Conservation (phyloP, 1,284 basidiomycete species). For the Tausonia pullulans region DNA sequence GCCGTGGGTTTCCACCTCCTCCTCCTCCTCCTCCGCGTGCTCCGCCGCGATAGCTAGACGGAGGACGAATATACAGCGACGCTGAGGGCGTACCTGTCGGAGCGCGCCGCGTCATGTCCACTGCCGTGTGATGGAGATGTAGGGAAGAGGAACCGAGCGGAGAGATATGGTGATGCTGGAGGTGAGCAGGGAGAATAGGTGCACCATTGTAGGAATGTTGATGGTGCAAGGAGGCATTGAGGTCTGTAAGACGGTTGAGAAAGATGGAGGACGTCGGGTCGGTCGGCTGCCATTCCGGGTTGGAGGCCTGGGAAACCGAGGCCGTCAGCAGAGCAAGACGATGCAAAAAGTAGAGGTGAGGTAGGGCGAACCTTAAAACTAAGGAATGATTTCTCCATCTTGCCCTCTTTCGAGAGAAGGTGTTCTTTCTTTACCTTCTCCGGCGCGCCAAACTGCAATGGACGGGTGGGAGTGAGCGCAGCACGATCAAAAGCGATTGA, state of each 20-base stretch:
- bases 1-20: background rate
- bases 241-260: slow-evolving; percentile 66
- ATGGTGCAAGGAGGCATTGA: slow-evolving; percentile 28
- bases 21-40: background rate
- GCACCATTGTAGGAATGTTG: background rate
- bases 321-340: background rate
- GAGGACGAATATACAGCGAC: too few relatives aligned
- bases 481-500: background rate
- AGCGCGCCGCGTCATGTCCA: too few relatives aligned
- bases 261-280: slow-evolving; percentile 78
- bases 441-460: slow-evolving; percentile 60
- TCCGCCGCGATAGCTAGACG: too few relatives aligned
- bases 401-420: slow-evolving; percentile 74
- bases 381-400: slow-evolving; percentile 97
- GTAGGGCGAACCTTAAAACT: slow-evolving; percentile 64
- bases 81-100: too few relatives aligned
- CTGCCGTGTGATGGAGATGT: too few relatives aligned
- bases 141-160: too few relatives aligned
- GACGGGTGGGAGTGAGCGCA: background rate
- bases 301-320: slow-evolving; percentile 49
- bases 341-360: background rate
- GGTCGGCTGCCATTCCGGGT: slow-evolving; percentile 85
- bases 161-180: too few relatives aligned
- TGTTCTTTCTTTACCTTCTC: slow-evolving; percentile 53
- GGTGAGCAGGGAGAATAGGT: too few relatives aligned